Conservation (phyloP, 2,329 filamentous ascomycete species). For the Ophiobolus disseminans region DNA sequence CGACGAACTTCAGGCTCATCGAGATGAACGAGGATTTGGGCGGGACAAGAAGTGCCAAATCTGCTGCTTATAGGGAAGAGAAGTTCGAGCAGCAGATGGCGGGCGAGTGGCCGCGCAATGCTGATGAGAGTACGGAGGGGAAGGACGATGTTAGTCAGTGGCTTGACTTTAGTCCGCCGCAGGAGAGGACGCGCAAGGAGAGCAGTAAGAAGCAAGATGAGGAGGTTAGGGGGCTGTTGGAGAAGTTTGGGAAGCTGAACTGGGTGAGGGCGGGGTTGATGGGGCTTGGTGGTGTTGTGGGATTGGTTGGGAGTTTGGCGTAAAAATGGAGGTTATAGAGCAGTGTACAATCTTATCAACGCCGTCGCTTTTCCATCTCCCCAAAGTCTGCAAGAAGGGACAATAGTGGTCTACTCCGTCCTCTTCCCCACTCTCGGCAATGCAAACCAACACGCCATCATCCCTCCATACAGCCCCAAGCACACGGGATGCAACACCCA, state of each 20-base stretch:
- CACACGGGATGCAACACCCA: conserved; percentile 72
- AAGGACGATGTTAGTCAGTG: conserved; percentile 35
- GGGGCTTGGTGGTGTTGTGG: conserved; percentile 32
- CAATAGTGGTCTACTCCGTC: conserved; percentile 57
- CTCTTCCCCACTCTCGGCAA: conserved; percentile 67
- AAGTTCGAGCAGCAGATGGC: conserved; percentile 5
- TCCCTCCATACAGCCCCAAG: conserved; percentile 68
- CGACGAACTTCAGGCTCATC: conserved; percentile 34
- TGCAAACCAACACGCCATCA: conserved; percentile 70
- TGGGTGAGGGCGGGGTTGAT: conserved; percentile 30
- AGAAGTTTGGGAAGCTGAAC: conserved; percentile 32
- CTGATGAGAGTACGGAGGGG: conserved; percentile 27
- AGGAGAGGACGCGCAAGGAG: conserved; percentile 21
- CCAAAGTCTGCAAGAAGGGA: not conserved
- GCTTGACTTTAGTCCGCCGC: conserved; percentile 35
- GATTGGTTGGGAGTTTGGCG: conserved; percentile 26
- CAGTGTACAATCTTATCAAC: not conserved
- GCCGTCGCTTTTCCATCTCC: too few species aligned
- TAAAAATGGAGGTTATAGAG: too few species aligned
- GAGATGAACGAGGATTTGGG: conserved; percentile 30
- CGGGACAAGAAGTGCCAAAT: conserved; percentile 16
- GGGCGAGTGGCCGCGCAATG: conserved; percentile 12
- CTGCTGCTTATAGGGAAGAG: conserved; percentile 5
- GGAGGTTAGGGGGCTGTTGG: conserved; percentile 26
- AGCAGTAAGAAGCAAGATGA: conserved; percentile 22